Evolutionary conservation across 345 rosid species (phyloP), one percentile per base, ranked within the genome.

Genomic region (Salix purpurea): DNA sequence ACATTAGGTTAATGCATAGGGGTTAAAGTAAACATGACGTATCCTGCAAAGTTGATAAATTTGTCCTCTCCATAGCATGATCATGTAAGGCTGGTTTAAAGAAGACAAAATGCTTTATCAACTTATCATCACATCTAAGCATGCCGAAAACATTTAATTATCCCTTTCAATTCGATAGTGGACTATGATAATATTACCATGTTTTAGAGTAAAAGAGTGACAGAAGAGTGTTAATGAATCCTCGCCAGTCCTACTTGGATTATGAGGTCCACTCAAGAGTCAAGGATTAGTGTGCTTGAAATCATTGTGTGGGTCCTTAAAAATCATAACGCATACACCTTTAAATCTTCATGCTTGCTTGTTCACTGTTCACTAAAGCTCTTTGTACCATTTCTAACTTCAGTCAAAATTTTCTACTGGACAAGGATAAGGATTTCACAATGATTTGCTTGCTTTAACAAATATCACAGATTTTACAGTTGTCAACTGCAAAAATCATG

Each of bases 261-360:
- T 30, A 10, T 36, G 42, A 61, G 60, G 61, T 52, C 82, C 61
- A 50, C 46, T 26, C 12, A 5, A 36, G 15, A 70, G 69, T 77
- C 65, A 69, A 71, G 70, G 46, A 62, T 39, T 64, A 71, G 71
- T 61, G 80, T 69, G 87, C 76, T 60, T 46, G 65, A 71, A 72
- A 82, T 82, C 69, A 79, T 82, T 46, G 52, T 0, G 52, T 62
- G 75, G 83, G 80, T 44, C 82, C 80, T 37, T 15, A 9, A 28
- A 52, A 71, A 80, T 82, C 71, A 83, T 78, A 73, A 32, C 2
- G 14, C 28, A 61, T 65, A 28, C 58, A 69, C 24, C 79, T 81
- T 79, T 78, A 46, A 58, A 76, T 44, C 69, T 76, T 73, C 85
- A 80, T 78, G 82, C 81, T 37, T 39, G 50, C 76, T 37, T 10